Evolutionary conservation across 2,329 filamentous ascomycete species (phyloP).

Genomic region (Pseudogymnoascus sp.): DNA sequence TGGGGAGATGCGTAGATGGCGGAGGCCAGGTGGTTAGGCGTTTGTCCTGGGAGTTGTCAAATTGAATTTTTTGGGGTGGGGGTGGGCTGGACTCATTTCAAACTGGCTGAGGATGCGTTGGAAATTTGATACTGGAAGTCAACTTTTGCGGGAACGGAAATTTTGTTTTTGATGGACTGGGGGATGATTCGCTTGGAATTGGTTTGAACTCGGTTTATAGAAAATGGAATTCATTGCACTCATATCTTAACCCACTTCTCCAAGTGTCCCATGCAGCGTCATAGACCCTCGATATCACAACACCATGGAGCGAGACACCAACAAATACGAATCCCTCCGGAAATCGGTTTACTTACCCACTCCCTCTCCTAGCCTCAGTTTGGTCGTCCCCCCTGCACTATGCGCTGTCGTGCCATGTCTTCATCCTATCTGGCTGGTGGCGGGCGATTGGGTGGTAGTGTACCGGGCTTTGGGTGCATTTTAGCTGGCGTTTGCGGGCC

Average conservation of each 20-base stretch:
- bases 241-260: neutral
- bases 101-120: neutral
- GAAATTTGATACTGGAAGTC: neutral
- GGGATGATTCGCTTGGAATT: neutral
- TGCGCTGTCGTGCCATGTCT: no score
- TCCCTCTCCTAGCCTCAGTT: neutral
- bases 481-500: no score
- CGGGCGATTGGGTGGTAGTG: no score
- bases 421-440: no score
- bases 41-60: neutral
- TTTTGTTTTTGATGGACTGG: neutral
- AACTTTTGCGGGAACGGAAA: neutral
- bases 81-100: neutral
- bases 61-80: neutral
- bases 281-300: neutral
- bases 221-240: neutral
- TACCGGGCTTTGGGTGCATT: no score
- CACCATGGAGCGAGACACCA: neutral
- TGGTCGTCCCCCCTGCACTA: no score
- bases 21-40: neutral
- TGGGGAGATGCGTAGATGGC: neutral
- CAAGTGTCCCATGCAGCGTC: no score
- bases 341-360: neutral
- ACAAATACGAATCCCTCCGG: neutral
- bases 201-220: neutral